phyloP scores from a whole-genome alignment of 768 basidiomycete species.

The Agaricus blazei region DNA sequence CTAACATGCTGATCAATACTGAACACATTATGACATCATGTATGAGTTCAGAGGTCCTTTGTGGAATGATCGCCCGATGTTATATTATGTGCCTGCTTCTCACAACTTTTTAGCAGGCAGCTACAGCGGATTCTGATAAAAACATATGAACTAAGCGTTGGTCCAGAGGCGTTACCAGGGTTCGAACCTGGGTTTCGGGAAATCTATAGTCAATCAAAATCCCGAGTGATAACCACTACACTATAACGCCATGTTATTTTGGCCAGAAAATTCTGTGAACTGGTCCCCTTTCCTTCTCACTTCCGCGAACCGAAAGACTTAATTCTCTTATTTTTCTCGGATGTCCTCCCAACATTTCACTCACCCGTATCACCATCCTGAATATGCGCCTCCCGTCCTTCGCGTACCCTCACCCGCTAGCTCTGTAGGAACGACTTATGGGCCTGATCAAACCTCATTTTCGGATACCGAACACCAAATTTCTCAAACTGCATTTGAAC shows the following conservation, averaged over 20 bases:
- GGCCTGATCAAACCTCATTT: slow-evolving; percentile 38
- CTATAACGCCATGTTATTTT: slow-evolving; percentile 12
- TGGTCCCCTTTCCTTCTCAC: background rate
- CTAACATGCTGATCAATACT: too few species aligned
- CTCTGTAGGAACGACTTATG: slow-evolving; percentile 44
- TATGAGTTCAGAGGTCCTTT: too few species aligned
- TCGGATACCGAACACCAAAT: slow-evolving; percentile 39
- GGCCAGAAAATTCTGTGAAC: background rate
- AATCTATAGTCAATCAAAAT: slow-evolving; percentile 12
- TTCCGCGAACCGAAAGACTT: too few species aligned
- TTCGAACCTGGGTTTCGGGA: slow-evolving; percentile 18
- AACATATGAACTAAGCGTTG: background rate
- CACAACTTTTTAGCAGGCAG: too few species aligned
- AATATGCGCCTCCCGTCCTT: slow-evolving; percentile 43
- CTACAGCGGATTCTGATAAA: background rate
- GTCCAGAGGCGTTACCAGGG: slow-evolving; percentile 14
- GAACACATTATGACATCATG: too few species aligned
- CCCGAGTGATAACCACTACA: slow-evolving; percentile 19
- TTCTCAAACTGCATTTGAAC: slow-evolving; percentile 33
- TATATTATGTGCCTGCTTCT: too few species aligned
- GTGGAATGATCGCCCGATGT: too few species aligned
- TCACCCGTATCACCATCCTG: slow-evolving; percentile 27
- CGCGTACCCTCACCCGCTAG: slow-evolving; percentile 48
- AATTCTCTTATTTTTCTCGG: background rate
- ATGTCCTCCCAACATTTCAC: slow-evolving; percentile 5